Base-by-base conservation (phyloP, 2,329 filamentous ascomycete species). In the Cladosporium sp. region DNA sequence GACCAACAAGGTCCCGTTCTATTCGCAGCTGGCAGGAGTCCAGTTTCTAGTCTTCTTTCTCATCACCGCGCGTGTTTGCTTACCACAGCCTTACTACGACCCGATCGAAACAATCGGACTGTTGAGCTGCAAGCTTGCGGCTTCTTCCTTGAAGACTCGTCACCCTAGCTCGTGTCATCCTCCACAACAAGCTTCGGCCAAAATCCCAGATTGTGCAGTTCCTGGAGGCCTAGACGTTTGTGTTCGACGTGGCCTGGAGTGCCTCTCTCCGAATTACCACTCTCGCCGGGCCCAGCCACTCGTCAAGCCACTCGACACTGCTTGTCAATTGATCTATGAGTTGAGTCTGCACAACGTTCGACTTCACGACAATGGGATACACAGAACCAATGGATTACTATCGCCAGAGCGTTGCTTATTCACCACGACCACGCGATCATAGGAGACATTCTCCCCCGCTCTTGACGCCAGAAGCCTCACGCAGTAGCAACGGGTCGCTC, bases 391-490 rank as follows among this genome's bases (percentile, higher is more conserved):
- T 55, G 52, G 40, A 47, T 13, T 55, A 20, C 19, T 36, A 47
- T 55, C 52, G 40, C 28, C 52, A 49, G 17, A 40, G 34, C 34
- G 45, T 44, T 42, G 44, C 32, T 35, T 50, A 50, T 40, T 22
- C 44, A 57, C 54, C 44, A 15, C 44, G 28, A 32, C 20, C 42
- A 10, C 35, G 35, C 15, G 54, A 40, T 5, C 36, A 50, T 19
- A 19, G 45, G 42, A 44, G 52, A 37, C 39, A n/a, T 28, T 57
- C 56, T 20, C 62, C 65, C 32, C 66, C 66, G 28, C 61, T 70
- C 13, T 66, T 66, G 22, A 70, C 67, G 3, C 68, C 68, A 36
- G 67, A 70, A 39, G 61, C 62, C 36, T 70, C 68, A 17, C 62
- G 61, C 36, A 64, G 61, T 39, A 68, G 68, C 55, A 63, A 65